Conservation (phyloP, 108 stramenopile genomes). For the Stephanodiscus minutulus region DNA sequence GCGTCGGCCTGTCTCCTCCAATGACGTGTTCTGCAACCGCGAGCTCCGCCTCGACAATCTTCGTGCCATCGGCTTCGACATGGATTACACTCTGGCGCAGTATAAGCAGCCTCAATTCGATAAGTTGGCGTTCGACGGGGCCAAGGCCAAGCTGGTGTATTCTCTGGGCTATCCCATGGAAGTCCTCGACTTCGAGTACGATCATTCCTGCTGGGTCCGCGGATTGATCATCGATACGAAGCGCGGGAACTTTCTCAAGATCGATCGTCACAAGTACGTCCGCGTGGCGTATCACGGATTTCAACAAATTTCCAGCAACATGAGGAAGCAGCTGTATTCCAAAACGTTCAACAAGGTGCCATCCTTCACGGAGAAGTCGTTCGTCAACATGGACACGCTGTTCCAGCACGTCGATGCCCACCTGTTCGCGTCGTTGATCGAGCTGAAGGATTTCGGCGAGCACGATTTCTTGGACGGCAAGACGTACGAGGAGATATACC, state of each 20-base stretch:
- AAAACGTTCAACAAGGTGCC: constrained; percentile 82
- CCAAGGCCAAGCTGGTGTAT: constrained; percentile 90
- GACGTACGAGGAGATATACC: constrained; percentile 90
- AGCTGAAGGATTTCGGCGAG: constrained; percentile 83
- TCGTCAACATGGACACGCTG: constrained; percentile 93
- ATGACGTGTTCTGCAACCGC: constrained; percentile 92
- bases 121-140: constrained; percentile 92
- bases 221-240: constrained; percentile 95
- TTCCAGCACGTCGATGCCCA: constrained; percentile 90
- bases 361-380: constrained; percentile 86
- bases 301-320: constrained; percentile 65
- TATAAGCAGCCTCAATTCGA: constrained; percentile 93
- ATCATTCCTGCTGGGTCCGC: constrained; percentile 77
- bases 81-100: constrained; percentile 96
- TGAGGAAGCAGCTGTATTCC: constrained; percentile 77
- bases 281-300: constrained; percentile 93
- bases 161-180: constrained; percentile 85
- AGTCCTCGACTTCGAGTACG: constrained; percentile 86
- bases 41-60: constrained; percentile 85
- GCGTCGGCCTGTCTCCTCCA: constrained; percentile 52
- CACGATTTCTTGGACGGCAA: constrained; percentile 80
- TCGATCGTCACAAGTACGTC: constrained; percentile 96
- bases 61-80: constrained; percentile 92
- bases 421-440: constrained; percentile 85
- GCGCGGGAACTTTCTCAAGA: constrained; percentile 93